Conservation (phyloP, 1,139 yeast genomes). For the Geotrichum candidum region DNA sequence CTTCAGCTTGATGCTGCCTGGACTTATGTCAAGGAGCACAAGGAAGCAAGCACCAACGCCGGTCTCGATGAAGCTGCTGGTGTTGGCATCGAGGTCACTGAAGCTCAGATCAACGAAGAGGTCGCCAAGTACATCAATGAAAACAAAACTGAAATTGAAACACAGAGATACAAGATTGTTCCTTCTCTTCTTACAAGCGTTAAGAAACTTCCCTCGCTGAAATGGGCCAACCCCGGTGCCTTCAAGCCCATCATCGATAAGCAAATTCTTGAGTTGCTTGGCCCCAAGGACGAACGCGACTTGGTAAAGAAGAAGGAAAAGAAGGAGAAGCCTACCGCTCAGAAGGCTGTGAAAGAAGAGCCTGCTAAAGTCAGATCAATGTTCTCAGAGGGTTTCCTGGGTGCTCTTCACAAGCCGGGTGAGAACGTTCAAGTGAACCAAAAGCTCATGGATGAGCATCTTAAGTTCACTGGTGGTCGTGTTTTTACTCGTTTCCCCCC, state of each 20-base stretch:
- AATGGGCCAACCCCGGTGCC: constrained; percentile 85
- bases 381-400: constrained; percentile 94
- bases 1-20: constrained; percentile 72
- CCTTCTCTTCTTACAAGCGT: constrained; percentile 73
- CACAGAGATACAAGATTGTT: constrained; percentile 70
- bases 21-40: constrained; percentile 48
- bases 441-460: constrained; percentile 73
- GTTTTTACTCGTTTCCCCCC: constrained; percentile 97
- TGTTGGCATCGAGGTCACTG: constrained; percentile 63
- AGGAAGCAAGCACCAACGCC: constrained; percentile 33
- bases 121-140: constrained; percentile 56
- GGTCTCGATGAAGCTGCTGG: constrained; percentile 63
- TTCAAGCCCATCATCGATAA: constrained; percentile 85
- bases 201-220: constrained; percentile 64
- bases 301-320: constrained; percentile 66
- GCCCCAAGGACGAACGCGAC: constrained; percentile 96
- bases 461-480: constrained; percentile 67
- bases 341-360: constrained; percentile 23
- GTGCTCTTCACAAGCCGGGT: constrained; percentile 91
- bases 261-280: constrained; percentile 60
- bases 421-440: constrained; percentile 89
- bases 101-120: constrained; percentile 53
- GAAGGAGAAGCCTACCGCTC: constrained; percentile 24
- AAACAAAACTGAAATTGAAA: constrained; percentile 52
- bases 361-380: constrained; percentile 67